Evolutionary conservation across 805 yeast species (phyloP).

Genomic region (Myxozyma udenii): DNA sequence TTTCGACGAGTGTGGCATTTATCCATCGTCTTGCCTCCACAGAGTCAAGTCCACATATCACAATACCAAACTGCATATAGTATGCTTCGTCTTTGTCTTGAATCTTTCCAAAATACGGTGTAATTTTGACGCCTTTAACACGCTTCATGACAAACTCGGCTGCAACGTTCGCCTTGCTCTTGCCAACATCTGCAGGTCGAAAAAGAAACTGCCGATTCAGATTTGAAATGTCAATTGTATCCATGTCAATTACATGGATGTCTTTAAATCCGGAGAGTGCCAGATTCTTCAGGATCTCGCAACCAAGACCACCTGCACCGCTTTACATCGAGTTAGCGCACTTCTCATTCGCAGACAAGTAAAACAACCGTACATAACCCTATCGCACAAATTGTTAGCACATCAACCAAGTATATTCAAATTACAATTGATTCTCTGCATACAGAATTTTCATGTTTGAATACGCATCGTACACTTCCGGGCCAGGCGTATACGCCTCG

Average conservation of each 20-base stretch:
- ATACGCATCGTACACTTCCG: slow-evolving; percentile 33
- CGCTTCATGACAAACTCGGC: slow-evolving; percentile 53
- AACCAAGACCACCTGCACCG: slow-evolving; percentile 84
- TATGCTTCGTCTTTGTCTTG: slow-evolving; percentile 61
- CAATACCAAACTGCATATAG: slow-evolving; percentile 63
- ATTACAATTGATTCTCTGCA: slow-evolving; percentile 16
- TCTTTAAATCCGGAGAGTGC: slow-evolving; percentile 65
- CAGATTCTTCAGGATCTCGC: slow-evolving; percentile 71
- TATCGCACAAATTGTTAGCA: background rate
- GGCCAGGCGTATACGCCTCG: slow-evolving; percentile 41
- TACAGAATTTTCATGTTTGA: slow-evolving; percentile 38
- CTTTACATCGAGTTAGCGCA: slow-evolving; percentile 36
- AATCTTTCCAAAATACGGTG: slow-evolving; percentile 54
- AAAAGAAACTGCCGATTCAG: slow-evolving; percentile 74
- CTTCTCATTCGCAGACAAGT: too few relatives aligned
- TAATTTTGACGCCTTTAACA: slow-evolving; percentile 38
- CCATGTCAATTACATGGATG: slow-evolving; percentile 76
- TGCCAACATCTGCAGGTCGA: slow-evolving; percentile 57
- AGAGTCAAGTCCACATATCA: slow-evolving; percentile 85
- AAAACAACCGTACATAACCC: slow-evolving; percentile 16
- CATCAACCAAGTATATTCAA: background rate
- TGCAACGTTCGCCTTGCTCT: slow-evolving; percentile 64
- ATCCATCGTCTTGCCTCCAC: slow-evolving; percentile 91
- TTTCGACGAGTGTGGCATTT: slow-evolving; percentile 60
- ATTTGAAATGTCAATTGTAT: slow-evolving; percentile 73